Base-by-base conservation (phyloP, 2,329 filamentous ascomycete species). In the Ascochyta fabae region DNA sequence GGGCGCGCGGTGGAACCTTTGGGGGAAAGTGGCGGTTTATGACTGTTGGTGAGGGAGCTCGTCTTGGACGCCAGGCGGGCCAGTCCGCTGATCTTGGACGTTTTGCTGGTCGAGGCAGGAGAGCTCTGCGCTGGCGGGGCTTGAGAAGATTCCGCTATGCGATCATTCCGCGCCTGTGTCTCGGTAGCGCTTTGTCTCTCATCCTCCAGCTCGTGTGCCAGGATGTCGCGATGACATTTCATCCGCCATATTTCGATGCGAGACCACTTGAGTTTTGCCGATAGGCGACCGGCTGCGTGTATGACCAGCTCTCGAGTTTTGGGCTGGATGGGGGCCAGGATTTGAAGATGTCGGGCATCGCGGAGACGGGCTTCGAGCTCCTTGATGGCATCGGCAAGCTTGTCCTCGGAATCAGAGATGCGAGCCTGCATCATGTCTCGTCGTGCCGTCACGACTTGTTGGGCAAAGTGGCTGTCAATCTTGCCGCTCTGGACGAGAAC, bases 201-300 rank as follows among this genome's bases (percentile, higher is more conserved):
- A 64, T 96, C 91, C 50, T 94, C 89, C 8, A 98, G 79, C 71
- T 99, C 95, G 75, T 92, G 84, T 5, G 87, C 81, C 19, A 99
- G 79, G 57, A 98, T 93, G 67, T 97, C 94, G 38, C 89, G 88
- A 74, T 99, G 93, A 62, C 93, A 97, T 69, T 87, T 94, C 67
- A 94, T 85, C 49, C 88, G 90, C 92, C 93, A 97, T 19, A 97
- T 95, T 63, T 96, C 92, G 72, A 96, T 89, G 58, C 94, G 85
- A n/a, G 89, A 88, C 94, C 94, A 97, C 73, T 95, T 96, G 57
- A 99, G 79, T 72, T 94, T 92, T 3, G 92, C 92, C 52, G 93
- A 88, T 77, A 96, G 88, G 7, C 89, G 87, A 6, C 88, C 91
- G 19, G 95, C 94, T 16, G 92, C 90, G 61, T 89, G 82, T n/a